Evolutionary conservation across 108 stramenopile genomes (phyloP).

Genomic region (Cyclotella cryptica): DNA sequence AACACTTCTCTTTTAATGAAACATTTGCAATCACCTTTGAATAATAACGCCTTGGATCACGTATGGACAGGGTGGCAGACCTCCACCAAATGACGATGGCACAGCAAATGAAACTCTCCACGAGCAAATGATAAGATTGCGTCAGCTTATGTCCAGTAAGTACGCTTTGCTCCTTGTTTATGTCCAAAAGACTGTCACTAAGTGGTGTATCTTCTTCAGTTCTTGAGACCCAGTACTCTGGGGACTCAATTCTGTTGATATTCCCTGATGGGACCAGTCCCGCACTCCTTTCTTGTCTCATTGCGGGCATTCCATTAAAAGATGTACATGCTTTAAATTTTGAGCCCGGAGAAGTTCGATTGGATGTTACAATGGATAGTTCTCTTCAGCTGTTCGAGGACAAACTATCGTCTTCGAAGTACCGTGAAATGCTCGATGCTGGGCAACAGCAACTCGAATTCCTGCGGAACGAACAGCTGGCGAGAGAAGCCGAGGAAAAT

Average conservation of each 20-base stretch:
- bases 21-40: neutral
- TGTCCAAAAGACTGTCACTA: too few species aligned
- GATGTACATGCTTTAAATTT: constrained; percentile 56
- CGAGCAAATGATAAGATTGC: constrained; percentile 58
- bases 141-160: constrained; percentile 58
- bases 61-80: constrained; percentile 37
- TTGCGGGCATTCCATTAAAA: constrained; percentile 60
- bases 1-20: neutral
- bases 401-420: constrained; percentile 22
- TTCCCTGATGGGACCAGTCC: constrained; percentile 69
- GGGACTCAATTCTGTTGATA: constrained; percentile 61
- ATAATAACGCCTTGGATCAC: neutral
- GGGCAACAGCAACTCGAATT: constrained; percentile 21
- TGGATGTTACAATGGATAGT: constrained; percentile 47
- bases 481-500: constrained; percentile 14
- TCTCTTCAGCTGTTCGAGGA: constrained; percentile 22
- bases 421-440: constrained; percentile 30
- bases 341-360: constrained; percentile 57
- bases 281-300: constrained; percentile 56
- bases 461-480: constrained; percentile 16
- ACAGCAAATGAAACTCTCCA: constrained; percentile 63
- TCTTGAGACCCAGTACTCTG: constrained; percentile 64
- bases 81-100: constrained; percentile 71
- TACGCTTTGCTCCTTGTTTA: neutral
- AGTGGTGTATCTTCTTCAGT: constrained; percentile 3